phyloP scores from a whole-genome alignment of 73 alveolate genomes.

The Urostyla sp. region DNA sequence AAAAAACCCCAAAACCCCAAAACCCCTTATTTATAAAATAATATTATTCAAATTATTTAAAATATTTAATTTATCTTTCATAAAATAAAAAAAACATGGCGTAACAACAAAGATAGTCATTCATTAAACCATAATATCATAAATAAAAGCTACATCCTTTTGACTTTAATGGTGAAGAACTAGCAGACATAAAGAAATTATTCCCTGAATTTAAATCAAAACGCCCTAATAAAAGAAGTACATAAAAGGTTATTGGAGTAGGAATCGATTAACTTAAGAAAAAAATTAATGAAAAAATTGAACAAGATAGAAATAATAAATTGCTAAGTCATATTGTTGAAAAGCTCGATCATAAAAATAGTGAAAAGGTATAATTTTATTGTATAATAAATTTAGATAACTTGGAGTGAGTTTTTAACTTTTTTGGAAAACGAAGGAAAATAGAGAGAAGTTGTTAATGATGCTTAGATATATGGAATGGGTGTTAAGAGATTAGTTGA shows the following conservation, averaged over 20 bases:
- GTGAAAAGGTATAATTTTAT: slow-evolving; percentile 34
- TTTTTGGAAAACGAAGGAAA: slow-evolving; percentile 69
- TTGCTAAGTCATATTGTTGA: slow-evolving; percentile 30
- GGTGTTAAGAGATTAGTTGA: slow-evolving; percentile 58
- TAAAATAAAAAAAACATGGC: too few species aligned
- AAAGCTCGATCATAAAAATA: slow-evolving; percentile 62
- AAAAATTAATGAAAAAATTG: slow-evolving; percentile 38
- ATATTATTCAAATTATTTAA: too few species aligned
- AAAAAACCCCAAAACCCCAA: too few species aligned
- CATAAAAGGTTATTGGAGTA: slow-evolving; percentile 31
- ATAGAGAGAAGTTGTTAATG: slow-evolving; percentile 64
- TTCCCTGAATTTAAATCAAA: slow-evolving; percentile 58
- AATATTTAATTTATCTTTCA: too few species aligned
- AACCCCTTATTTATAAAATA: too few species aligned
- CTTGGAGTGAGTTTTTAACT: slow-evolving; percentile 67
- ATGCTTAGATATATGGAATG: slow-evolving; percentile 66
- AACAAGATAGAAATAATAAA: slow-evolving; percentile 39
- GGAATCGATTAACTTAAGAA: slow-evolving; percentile 19
- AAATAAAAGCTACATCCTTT: slow-evolving; percentile 50
- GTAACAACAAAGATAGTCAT: too few species aligned
- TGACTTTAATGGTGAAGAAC: slow-evolving; percentile 48
- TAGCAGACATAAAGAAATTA: slow-evolving; percentile 45
- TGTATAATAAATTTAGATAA: slow-evolving; percentile 20
- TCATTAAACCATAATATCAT: slow-evolving; percentile 40
- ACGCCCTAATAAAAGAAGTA: slow-evolving; percentile 18